Evolutionary conservation across 2,329 filamentous ascomycete species (phyloP).

Genomic region (Trichophyton verrucosum): DNA sequence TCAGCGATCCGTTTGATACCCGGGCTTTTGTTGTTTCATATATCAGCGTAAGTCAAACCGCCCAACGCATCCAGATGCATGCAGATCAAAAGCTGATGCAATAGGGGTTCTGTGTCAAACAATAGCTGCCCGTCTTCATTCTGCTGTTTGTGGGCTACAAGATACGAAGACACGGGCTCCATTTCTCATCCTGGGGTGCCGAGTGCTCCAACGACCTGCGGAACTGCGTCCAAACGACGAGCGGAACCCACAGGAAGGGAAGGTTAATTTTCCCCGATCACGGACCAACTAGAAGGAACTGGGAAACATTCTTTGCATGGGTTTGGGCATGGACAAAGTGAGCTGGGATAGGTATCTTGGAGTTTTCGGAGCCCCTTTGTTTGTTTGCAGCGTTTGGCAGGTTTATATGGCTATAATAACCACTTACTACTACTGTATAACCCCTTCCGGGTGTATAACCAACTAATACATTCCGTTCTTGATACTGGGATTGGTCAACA

Average conservation of each 20-base stretch:
- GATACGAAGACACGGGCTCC: slow-evolving; percentile 26
- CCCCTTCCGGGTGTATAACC: too few relatives aligned
- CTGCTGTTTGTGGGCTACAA: slow-evolving; percentile 29
- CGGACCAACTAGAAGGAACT: slow-evolving; percentile 23
- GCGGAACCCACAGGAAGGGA: slow-evolving; percentile 20
- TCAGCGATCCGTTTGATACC: slow-evolving; percentile 23
- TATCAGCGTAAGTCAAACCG: slow-evolving; percentile 24
- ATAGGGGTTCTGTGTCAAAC: neutral
- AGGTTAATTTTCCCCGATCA: slow-evolving; percentile 27
- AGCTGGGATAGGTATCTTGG: neutral
- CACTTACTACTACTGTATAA: too few relatives aligned
- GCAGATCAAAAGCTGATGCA: neutral
- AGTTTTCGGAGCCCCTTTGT: neutral
- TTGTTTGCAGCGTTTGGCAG: neutral
- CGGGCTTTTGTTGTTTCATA: slow-evolving; percentile 31
- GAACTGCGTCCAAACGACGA: slow-evolving; percentile 27
- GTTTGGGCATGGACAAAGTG: slow-evolving; percentile 31
- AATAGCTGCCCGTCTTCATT: slow-evolving; percentile 27
- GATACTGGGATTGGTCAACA: neutral
- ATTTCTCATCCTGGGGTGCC: slow-evolving; percentile 23
- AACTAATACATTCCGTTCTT: neutral
- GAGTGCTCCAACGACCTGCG: slow-evolving; percentile 27
- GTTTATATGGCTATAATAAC: neutral
- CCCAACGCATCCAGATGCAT: neutral
- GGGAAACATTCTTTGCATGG: slow-evolving; percentile 22